Conservation (phyloP, 768 basidiomycete species). For the Termitomyces sp. region DNA sequence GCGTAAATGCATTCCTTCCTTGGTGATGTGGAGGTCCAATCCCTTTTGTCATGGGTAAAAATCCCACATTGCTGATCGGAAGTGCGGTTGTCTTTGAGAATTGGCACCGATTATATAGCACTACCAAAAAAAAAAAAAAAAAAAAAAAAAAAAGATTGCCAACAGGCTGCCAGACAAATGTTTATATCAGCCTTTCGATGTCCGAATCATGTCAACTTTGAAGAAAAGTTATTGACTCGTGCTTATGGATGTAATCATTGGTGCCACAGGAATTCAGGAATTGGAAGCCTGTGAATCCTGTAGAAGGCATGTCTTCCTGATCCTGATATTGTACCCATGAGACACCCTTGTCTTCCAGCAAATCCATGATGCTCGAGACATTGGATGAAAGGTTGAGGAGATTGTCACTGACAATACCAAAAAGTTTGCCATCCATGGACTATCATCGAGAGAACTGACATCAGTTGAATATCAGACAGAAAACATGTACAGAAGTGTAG, state of each 20-base stretch:
- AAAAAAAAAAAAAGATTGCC: no score
- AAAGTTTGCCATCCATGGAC: constrained; percentile 14
- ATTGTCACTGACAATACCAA: constrained; percentile 41
- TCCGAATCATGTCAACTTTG: no score
- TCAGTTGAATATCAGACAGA: constrained; percentile 22
- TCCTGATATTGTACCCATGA: constrained; percentile 63
- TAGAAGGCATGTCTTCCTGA: constrained; percentile 55
- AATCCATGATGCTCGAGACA: constrained; percentile 55
- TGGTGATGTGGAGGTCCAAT: no score
- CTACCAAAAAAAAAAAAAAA: no score
- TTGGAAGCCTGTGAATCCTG: constrained; percentile 42
- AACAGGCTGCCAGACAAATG: no score
- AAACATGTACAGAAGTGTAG: constrained; percentile 34
- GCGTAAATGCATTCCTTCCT: no score
- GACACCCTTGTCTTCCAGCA: constrained; percentile 53
- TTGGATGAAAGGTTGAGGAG: constrained; percentile 37
- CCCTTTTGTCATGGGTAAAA: no score
- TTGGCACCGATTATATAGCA: no score
- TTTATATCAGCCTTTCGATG: no score
- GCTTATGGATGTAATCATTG: constrained; percentile 28
- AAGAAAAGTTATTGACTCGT: no score
- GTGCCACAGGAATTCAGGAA: constrained; percentile 20
- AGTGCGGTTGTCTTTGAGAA: no score
- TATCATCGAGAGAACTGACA: not conserved
- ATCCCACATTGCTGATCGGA: no score